phyloP scores from a whole-genome alignment of 495 filamentous ascomycete genomes.

The Penicillium riverlandense region DNA sequence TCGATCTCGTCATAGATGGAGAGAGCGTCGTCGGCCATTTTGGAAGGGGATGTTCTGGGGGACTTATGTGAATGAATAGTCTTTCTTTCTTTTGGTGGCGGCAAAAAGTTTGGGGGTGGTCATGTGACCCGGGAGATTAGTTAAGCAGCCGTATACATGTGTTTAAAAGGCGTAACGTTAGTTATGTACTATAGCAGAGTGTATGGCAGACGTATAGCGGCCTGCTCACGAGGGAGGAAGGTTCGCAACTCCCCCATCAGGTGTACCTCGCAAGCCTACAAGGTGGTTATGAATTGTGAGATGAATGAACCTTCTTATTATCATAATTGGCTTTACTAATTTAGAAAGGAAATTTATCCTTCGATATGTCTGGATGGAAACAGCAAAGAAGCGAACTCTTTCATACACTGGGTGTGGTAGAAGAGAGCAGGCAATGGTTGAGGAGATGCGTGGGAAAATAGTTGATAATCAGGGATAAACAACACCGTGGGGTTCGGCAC shows the following conservation, averaged over 20 bases:
- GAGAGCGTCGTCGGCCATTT: slow-evolving; percentile 60
- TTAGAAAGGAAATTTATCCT: slow-evolving; percentile 11
- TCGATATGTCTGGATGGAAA: slow-evolving; percentile 10
- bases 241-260: slow-evolving; percentile 11
- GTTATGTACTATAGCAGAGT: no score
- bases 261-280: slow-evolving; percentile 17
- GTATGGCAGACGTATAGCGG: no score
- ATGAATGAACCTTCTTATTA: neutral
- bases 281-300: slow-evolving; percentile 15
- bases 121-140: slow-evolving; percentile 21
- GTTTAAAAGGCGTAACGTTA: no score
- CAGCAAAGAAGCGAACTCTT: slow-evolving; percentile 6
- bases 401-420: slow-evolving; percentile 16
- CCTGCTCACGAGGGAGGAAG: no score
- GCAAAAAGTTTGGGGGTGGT: slow-evolving; percentile 25
- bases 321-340: neutral
- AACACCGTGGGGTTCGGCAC: no score
- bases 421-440: slow-evolving; percentile 9
- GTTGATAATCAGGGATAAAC: neutral
- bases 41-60: slow-evolving; percentile 4
- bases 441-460: neutral
- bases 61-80: neutral
- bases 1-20: slow-evolving; percentile 97
- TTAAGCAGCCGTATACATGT: neutral
- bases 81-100: slow-evolving; percentile 3